These are phyloP conservation scores for Pythium catenulatum DNA, from an alignment of 352 stramenopile species.

Conservation along the genomic window DNA sequence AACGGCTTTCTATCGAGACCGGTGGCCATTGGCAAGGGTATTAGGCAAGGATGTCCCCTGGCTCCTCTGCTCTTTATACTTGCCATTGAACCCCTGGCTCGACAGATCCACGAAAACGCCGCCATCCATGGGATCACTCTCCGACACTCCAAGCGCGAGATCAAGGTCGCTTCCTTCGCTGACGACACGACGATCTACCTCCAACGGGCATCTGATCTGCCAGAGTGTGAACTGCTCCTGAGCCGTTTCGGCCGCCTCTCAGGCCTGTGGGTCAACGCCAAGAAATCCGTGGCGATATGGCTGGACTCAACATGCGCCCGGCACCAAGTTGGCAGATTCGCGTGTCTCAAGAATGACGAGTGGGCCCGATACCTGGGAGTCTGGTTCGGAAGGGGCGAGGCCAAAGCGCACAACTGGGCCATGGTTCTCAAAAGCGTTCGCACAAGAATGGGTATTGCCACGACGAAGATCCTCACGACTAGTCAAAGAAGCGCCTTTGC, in stretches of 20 bases:
- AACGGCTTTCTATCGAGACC: background rate
- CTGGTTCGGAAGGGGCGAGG: too few relatives aligned
- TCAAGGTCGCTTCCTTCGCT: background rate
- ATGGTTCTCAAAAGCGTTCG: background rate
- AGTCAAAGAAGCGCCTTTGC: background rate
- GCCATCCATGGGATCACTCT: too few relatives aligned
- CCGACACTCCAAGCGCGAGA: too few relatives aligned
- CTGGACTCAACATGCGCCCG: too few relatives aligned
- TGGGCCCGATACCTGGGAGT: too few relatives aligned
- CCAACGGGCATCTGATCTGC: background rate
- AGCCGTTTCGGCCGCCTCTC: background rate
- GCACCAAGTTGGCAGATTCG: too few relatives aligned
- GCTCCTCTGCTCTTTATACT: constrained; percentile 23
- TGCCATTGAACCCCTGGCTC: background rate
- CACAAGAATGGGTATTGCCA: background rate
- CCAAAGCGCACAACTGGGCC: too few relatives aligned
- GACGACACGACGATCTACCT: background rate
- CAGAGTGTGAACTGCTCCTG: background rate
- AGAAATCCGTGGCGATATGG: too few relatives aligned
- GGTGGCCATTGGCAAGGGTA: background rate
- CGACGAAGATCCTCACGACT: background rate
- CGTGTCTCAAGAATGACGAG: too few relatives aligned
- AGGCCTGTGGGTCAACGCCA: background rate
- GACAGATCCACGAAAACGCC: background rate
- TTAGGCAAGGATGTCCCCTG: constrained; percentile 24